Evolutionary conservation across 164 flowering plant genomes (phyloP), one percentile per base, ranked within the genome.

Genomic region (Macadamia integrifolia): DNA sequence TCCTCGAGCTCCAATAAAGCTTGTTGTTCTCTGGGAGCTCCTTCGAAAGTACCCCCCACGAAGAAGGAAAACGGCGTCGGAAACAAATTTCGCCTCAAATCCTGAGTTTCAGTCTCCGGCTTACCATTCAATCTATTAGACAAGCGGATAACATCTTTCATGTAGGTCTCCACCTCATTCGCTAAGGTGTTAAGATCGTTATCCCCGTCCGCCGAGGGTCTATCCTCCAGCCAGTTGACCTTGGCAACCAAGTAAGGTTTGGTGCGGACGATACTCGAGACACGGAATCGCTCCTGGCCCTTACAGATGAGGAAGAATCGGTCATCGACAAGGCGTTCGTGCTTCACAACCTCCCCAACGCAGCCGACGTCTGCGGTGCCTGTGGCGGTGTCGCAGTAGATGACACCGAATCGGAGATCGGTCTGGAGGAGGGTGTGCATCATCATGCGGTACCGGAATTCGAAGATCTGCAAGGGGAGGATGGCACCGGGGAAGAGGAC

Each of bases 41-140:
- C 98, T 62, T 93, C 98, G 62, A 93, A 93, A 10, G 98, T 91
- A 69, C 97, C 89, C 32, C 90, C 98, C 0, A 93, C 98, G 66
- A 93, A 93, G 82, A 93, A 93, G 57, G 97, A 91, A 69, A 93
- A 93, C 14, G 97, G 97, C 11, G 97, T 93, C 7, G 98, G 98
- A 64, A 86, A 93, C 70, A 87, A 58, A 67, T 91, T 93, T 84
- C 88, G 73, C 74, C 98, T 65, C 74, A 93, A 71, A 63, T 93
- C 98, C 76, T 78, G 84, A 6, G 79, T 78, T 61, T 90, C 94
- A 78, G 88, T 88, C 80, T 91, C 98, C n/a, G 86, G 80, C 75
- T 93, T 93, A 60, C 97, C 98, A 56, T 87, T 87, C 76, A 93
- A 71, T 60, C 97, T 76, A 70, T 93, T 93, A 50, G 96, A 89